phyloP scores from a whole-genome alignment of 805 yeast genomes.

The Saccharomycopsis sp. region DNA sequence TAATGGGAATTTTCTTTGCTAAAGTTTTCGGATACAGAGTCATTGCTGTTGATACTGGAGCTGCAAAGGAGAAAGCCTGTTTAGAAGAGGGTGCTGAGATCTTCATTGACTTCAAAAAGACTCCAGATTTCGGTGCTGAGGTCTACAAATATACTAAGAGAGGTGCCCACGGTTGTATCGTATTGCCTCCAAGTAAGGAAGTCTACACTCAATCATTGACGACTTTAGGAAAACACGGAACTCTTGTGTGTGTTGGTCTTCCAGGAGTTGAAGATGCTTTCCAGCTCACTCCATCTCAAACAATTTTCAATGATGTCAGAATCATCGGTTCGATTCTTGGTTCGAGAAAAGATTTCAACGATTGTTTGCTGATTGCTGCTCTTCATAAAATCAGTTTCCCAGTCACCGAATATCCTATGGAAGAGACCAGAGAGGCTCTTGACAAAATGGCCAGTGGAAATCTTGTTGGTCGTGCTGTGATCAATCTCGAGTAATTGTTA shows the following conservation, averaged over 20 bases:
- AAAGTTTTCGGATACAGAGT: slow-evolving; percentile 69
- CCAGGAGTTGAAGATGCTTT: slow-evolving; percentile 21
- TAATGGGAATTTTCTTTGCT: slow-evolving; percentile 71
- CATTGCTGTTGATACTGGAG: slow-evolving; percentile 70
- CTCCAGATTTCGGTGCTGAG: slow-evolving; percentile 42
- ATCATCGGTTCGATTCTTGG: slow-evolving; percentile 25
- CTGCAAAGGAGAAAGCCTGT: slow-evolving; percentile 49
- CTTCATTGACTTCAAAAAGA: slow-evolving; percentile 48
- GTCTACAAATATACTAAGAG: slow-evolving; percentile 45
- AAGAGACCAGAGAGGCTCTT: slow-evolving; percentile 18
- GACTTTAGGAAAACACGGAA: slow-evolving; percentile 23
- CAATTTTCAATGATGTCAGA: slow-evolving; percentile 19
- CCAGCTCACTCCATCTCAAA: slow-evolving; percentile 17
- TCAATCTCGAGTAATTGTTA: slow-evolving; percentile 12
- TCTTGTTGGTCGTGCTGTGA: slow-evolving; percentile 25
- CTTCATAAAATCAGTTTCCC: slow-evolving; percentile 21
- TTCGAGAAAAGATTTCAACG: slow-evolving; percentile 23
- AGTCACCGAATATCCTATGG: slow-evolving; percentile 18
- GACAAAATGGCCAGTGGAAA: slow-evolving; percentile 20
- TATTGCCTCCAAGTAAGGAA: slow-evolving; percentile 13
- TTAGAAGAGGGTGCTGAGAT: slow-evolving; percentile 57
- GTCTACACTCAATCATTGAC: slow-evolving; percentile 21
- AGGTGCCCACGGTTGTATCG: slow-evolving; percentile 63
- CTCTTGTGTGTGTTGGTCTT: slow-evolving; percentile 24
- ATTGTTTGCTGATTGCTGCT: slow-evolving; percentile 24